Evolutionary conservation across 2,329 filamentous ascomycete genomes (phyloP).

Genomic region (Ascochyta clinopodiicola): DNA sequence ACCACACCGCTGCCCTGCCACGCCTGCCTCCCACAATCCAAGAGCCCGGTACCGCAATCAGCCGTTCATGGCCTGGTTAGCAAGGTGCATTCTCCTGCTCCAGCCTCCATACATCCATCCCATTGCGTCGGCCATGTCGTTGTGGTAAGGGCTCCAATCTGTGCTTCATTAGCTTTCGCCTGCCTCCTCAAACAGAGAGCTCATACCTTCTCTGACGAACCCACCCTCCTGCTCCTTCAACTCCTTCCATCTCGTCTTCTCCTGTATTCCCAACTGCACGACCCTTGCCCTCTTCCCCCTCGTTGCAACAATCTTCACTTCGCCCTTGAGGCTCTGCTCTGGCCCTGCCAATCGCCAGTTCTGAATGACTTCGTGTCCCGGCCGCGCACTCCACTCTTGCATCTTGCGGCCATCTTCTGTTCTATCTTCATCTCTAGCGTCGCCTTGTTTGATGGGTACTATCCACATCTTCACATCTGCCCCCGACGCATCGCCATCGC

Average conservation of each 20-base stretch:
- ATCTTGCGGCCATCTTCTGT: constrained; percentile 30
- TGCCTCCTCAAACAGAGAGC: neutral
- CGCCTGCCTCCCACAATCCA: neutral
- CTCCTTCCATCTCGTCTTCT: constrained; percentile 39
- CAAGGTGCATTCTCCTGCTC: constrained; percentile 40
- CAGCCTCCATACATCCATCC: constrained; percentile 47
- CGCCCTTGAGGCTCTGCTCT: constrained; percentile 41
- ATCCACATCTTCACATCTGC: constrained; percentile 46
- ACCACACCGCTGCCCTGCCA: neutral
- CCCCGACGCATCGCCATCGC: constrained; percentile 38
- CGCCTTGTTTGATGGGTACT: constrained; percentile 25
- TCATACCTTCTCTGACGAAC: constrained; percentile 38
- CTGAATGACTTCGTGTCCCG: constrained; percentile 40
- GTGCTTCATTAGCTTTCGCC: constrained; percentile 1
- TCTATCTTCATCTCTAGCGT: constrained; percentile 17
- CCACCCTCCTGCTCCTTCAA: constrained; percentile 36
- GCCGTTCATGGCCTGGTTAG: constrained; percentile 27
- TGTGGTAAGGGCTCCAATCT: constrained; percentile 45
- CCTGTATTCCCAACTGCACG: constrained; percentile 36
- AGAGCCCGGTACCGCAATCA: neutral
- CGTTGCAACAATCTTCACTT: constrained; percentile 41
- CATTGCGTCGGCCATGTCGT: constrained; percentile 46
- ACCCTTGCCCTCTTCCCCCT: constrained; percentile 34
- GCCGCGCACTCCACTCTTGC: constrained; percentile 38
- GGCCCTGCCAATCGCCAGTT: constrained; percentile 35